Percentiles rank a stretch among this genome's conserved stretches.
Evolutionary conservation across 805 yeast species (phyloP).

Genomic region (Kluyveromyces nonfermentans): DNA sequence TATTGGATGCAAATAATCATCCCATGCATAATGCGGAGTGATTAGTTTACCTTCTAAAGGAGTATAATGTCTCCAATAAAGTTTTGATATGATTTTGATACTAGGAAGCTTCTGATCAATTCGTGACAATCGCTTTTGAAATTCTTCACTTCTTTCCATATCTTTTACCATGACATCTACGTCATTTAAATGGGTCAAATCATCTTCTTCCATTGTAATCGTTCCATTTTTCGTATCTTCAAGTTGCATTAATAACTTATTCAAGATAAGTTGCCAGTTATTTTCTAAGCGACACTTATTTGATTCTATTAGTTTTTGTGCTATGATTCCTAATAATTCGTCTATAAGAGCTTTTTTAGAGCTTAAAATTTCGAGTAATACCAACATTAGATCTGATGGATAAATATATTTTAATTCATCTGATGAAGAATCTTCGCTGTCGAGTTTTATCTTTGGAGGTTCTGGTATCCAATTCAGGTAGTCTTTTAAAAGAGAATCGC

Average conservation of each 20-base stretch:
- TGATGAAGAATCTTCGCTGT: slow-evolving; percentile 5
- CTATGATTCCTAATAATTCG: slow-evolving; percentile 17
- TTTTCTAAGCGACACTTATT: slow-evolving; percentile 16
- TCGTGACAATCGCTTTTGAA: slow-evolving; percentile 10
- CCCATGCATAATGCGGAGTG: background rate
- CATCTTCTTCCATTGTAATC: slow-evolving; percentile 7
- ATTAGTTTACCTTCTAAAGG: background rate
- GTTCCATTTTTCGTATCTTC: slow-evolving; percentile 3
- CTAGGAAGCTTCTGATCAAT: background rate
- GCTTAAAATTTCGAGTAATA: slow-evolving; percentile 19
- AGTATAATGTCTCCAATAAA: slow-evolving; percentile 1
- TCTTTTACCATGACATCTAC: slow-evolving; percentile 82
- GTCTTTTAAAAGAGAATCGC: slow-evolving; percentile 12
- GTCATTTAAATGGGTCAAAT: slow-evolving; percentile 34
- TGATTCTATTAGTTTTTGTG: slow-evolving; percentile 14
- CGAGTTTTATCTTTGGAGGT: slow-evolving; percentile 6
- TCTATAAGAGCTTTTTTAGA: slow-evolving; percentile 18
- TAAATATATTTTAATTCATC: slow-evolving; percentile 7
- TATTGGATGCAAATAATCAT: background rate
- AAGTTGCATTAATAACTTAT: slow-evolving; percentile 14
- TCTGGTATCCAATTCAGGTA: slow-evolving; percentile 24
- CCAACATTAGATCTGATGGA: slow-evolving; percentile 13
- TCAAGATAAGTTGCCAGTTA: slow-evolving; percentile 21
- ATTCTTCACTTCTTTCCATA: slow-evolving; percentile 43
- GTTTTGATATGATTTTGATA: slow-evolving; percentile 2